A percentile compares a stretch with the other conserved stretches of the same genome.
Conservation (phyloP, 2,329 filamentous ascomycete genomes). For the Dactylella cylindrospora region DNA sequence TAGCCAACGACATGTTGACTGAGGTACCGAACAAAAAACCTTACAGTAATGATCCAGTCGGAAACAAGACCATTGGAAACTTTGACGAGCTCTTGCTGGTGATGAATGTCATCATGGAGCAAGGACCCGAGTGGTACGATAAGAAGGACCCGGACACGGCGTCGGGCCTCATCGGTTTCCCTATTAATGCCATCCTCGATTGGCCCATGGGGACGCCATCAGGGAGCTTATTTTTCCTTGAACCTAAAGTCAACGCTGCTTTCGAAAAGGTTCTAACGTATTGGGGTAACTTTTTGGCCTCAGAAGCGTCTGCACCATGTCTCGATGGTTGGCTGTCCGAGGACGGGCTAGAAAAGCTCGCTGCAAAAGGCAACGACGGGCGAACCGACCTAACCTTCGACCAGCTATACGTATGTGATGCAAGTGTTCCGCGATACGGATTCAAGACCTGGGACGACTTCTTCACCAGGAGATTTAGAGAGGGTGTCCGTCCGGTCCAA, state of each 20-base stretch:
- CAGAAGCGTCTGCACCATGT: background rate
- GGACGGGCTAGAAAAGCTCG: conserved; percentile 15
- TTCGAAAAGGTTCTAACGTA: conserved; percentile 58
- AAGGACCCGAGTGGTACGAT: conserved; percentile 57
- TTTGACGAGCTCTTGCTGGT: conserved; percentile 63
- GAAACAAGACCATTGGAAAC: conserved; percentile 65
- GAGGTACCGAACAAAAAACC: conserved; percentile 64
- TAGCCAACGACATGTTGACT: conserved; percentile 63
- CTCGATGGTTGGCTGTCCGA: conserved; percentile 5
- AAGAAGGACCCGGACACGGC: conserved; percentile 49
- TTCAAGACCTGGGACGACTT: conserved; percentile 71
- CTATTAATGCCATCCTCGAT: conserved; percentile 61
- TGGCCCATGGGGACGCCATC: conserved; percentile 62
- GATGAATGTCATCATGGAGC: too few relatives aligned
- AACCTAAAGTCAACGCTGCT: conserved; percentile 58
- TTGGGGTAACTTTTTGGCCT: conserved; percentile 52
- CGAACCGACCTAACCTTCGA: conserved; percentile 57
- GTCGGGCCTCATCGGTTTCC: conserved; percentile 59
- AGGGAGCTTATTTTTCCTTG: conserved; percentile 60
- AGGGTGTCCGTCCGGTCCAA: conserved; percentile 62
- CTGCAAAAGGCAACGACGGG: conserved; percentile 53
- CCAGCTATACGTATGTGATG: conserved; percentile 64
- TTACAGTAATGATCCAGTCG: conserved; percentile 65
- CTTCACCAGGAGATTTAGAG: conserved; percentile 63
- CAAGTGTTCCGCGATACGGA: conserved; percentile 59